Evolutionary conservation across 2,329 filamentous ascomycete genomes (phyloP).

Genomic region (Aspergillus ochraceoroseus): DNA sequence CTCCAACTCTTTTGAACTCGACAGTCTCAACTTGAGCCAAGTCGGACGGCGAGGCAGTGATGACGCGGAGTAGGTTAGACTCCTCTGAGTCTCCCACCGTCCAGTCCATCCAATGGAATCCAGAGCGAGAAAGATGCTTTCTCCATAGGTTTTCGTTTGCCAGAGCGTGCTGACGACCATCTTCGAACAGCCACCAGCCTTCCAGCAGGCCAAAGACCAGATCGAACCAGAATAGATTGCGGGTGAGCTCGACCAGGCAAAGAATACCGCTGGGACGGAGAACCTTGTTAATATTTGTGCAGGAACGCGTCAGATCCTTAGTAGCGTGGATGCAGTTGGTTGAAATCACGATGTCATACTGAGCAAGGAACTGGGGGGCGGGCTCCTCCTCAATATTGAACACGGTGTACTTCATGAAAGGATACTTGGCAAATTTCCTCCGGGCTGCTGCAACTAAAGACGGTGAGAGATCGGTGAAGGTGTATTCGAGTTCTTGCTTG

Average conservation of each 20-base stretch:
- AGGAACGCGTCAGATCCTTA: conserved; percentile 15
- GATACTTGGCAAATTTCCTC: conserved; percentile 26
- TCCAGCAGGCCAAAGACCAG: conserved; percentile 38
- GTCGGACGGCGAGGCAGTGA: background rate
- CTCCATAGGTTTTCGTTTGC: conserved; percentile 2
- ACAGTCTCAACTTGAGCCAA: background rate
- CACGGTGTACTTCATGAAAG: conserved; percentile 30
- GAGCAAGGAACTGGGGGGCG: conserved; percentile 13
- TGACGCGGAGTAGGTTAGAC: background rate
- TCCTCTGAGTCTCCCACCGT: background rate
- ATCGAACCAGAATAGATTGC: conserved; percentile 24
- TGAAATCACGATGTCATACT: conserved; percentile 27
- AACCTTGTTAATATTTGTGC: conserved; percentile 21
- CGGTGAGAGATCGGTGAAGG: conserved; percentile 36
- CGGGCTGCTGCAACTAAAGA: conserved; percentile 32
- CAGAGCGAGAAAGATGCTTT: background rate
- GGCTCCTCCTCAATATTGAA: conserved; percentile 34
- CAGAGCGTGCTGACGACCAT: conserved; percentile 23
- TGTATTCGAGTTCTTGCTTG: conserved; percentile 30
- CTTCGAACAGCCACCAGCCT: conserved; percentile 41
- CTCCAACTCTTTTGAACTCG: background rate
- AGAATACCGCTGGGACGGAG: conserved; percentile 31
- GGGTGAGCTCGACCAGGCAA: conserved; percentile 30
- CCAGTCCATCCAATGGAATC: conserved; percentile 7
- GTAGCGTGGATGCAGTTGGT: conserved; percentile 37